phyloP scores from a whole-genome alignment of 2,329 filamentous ascomycete genomes.

The Coniochaeta sp. region DNA sequence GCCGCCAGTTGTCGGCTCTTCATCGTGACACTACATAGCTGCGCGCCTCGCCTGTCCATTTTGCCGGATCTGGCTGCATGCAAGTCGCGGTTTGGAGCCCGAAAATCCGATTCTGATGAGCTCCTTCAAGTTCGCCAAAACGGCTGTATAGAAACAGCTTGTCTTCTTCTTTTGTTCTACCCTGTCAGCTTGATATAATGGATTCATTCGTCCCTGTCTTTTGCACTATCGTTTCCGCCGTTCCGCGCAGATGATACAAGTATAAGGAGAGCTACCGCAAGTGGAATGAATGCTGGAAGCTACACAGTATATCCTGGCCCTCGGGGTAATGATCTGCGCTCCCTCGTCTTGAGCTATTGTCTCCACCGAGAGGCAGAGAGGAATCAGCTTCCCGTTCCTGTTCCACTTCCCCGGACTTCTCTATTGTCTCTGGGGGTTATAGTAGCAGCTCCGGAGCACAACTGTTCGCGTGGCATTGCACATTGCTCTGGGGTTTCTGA shows the following conservation, averaged over 20 bases:
- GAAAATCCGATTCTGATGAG: background rate
- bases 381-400: background rate
- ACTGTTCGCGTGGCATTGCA: background rate
- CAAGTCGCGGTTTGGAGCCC: background rate
- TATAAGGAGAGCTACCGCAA: too few relatives aligned
- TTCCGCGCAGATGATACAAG: too few relatives aligned
- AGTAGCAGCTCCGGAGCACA: background rate
- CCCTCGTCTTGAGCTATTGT: background rate
- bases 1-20: background rate
- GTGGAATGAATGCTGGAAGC: slow-evolving; percentile 2
- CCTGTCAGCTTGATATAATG: background rate
- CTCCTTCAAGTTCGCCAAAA: background rate
- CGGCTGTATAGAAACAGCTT: background rate
- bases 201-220: background rate
- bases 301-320: background rate
- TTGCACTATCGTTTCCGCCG: background rate
- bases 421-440: too few relatives aligned
- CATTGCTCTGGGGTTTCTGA: too few relatives aligned
- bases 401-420: background rate
- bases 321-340: slow-evolving; percentile 1
- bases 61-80: slow-evolving; percentile 1
- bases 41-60: background rate
- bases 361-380: background rate
- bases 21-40: background rate
- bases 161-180: background rate